Evolutionary conservation across 768 basidiomycete species (phyloP).

Genomic region (Suillus luteus): DNA sequence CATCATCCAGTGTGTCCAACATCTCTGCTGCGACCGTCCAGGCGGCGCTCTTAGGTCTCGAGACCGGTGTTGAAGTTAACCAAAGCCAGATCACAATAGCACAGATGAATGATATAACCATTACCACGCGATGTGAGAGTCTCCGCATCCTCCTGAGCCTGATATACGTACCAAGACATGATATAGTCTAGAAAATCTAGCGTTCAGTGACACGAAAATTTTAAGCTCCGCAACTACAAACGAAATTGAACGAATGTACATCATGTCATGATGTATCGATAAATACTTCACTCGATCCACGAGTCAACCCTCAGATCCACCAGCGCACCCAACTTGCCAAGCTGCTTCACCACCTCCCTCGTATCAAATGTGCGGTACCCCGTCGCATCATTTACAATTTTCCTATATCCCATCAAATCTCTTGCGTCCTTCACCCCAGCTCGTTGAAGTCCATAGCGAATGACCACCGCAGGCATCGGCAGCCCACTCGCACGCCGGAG

Average conservation of each 20-base stretch:
- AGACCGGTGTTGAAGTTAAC: background rate
- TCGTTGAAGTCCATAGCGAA: background rate
- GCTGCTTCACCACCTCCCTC: background rate
- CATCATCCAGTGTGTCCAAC: background rate
- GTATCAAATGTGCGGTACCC: background rate
- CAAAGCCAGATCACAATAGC: background rate
- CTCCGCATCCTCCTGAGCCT: background rate
- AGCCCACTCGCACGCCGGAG: background rate
- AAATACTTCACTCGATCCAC: background rate
- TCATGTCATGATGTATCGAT: background rate
- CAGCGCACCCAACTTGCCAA: background rate
- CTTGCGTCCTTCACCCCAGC: background rate
- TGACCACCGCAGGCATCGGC: background rate
- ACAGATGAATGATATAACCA: background rate
- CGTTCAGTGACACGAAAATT: too few relatives aligned
- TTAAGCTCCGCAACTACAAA: too few relatives aligned
- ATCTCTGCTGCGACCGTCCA: background rate
- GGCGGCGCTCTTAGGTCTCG: background rate
- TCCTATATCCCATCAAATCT: background rate
- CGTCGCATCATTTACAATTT: slow-evolving; percentile 1
- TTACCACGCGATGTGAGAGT: background rate
- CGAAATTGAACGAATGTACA: too few relatives aligned
- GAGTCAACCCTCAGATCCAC: background rate
- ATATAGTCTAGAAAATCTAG: background rate
- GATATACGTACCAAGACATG: background rate